Base-by-base conservation (phyloP, 2,329 filamentous ascomycete species). In the Pyrenophora teres region DNA sequence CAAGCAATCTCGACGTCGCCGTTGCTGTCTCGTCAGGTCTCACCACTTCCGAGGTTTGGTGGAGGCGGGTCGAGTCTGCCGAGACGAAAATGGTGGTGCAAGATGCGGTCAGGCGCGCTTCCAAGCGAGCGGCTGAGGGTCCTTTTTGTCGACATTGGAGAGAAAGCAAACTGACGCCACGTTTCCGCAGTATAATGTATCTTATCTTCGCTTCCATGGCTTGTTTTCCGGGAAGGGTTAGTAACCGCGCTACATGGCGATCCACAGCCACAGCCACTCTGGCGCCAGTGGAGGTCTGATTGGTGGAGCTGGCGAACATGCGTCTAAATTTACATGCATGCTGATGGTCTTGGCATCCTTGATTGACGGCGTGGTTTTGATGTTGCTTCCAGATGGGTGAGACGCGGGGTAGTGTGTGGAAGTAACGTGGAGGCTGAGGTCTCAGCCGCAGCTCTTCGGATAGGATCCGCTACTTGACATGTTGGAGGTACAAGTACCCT, bases 251-350 rank as follows among this genome's bases (percentile, higher is more conserved):
- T 15, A 23, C 10, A 30, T 40, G 9, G 27, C 10, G 19, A 40
- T 38, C 5, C n/a, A 35, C 44, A 52, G 23, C 35, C 43, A 43
- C 39, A 38, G 36, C 35, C 41, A 31, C 27, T 32, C 33, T 35
- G 37, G 37, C 21, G 37, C 40, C 21, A 47, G 49, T 42, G 16
- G 27, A 12, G 15, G n/a, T 19, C 16, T 19, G 19, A 48, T 43
- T 48, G 15, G 44, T 18, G 15, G 3, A 36, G 19, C 16, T 30
- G 36, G 27, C 50, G 44, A 52, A 18, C 3, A 12, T 15, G 3
- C 6, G 10, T 36, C 39, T 52, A 48, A 43, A 43, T 44, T 39
- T 27, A 23, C 18, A 21, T 25, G 13, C 8, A 32, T 23, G 50
- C 44, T 52, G 37, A 43, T 40, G 7, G 6, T 31, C 19, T 48